A percentile compares a stretch with the other conserved stretches of the same genome.
Evolutionary conservation across 2,329 filamentous ascomycete genomes (phyloP).

Genomic region (Onygena corvina): DNA sequence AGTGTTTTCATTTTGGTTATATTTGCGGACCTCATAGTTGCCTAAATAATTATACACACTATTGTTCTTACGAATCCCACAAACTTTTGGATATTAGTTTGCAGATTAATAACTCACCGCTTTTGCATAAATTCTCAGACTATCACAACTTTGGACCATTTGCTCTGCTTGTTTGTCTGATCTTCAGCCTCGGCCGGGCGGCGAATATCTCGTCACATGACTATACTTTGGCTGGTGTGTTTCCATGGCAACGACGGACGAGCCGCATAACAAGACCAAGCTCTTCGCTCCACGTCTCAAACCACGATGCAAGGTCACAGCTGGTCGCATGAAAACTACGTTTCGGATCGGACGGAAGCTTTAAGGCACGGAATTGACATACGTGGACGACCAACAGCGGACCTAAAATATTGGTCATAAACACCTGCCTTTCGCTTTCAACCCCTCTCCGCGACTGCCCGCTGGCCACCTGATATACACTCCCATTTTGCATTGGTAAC

Average conservation of each 20-base stretch:
- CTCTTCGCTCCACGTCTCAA: neutral
- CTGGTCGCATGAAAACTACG: neutral
- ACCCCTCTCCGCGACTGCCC: neutral
- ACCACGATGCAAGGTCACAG: conserved; percentile 5
- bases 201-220: neutral
- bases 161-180: no score
- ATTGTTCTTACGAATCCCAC: no score
- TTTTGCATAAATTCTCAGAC: no score
- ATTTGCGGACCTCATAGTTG: no score
- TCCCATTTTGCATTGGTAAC: neutral
- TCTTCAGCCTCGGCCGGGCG: no score
- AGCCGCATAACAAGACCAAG: neutral
- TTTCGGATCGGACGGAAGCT: neutral
- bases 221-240: neutral
- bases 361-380: neutral
- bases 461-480: neutral
- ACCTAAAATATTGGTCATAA: neutral
- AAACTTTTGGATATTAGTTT: no score
- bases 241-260: neutral
- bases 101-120: no score
- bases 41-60: no score
- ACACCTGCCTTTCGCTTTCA: no score
- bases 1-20: no score
- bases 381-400: no score
- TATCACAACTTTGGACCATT: no score